Evolutionary conservation across 192 early-diverging fungal genomes (phyloP).

Genomic region (Rhizoclosmatium sp.): DNA sequence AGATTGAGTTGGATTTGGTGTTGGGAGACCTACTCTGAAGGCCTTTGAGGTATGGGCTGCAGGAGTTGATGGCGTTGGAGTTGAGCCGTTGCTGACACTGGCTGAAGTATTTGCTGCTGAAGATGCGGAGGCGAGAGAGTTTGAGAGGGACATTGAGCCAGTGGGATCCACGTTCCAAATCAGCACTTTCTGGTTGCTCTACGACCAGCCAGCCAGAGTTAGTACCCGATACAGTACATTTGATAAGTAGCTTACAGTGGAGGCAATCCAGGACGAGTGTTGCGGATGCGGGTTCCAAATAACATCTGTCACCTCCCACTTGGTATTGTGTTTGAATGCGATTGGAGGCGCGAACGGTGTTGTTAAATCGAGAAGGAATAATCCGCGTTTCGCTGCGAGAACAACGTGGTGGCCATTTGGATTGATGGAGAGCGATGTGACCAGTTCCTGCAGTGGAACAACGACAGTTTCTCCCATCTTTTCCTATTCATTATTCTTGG

Average conservation of each 20-base stretch:
- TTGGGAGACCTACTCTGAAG: background rate
- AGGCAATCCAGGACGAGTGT: slow-evolving; percentile 30
- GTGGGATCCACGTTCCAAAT: slow-evolving; percentile 31
- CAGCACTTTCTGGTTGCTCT: slow-evolving; percentile 41
- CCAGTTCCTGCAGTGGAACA: slow-evolving; percentile 15
- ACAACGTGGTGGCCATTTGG: slow-evolving; percentile 34
- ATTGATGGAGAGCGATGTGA: slow-evolving; percentile 34
- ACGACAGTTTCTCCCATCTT: background rate
- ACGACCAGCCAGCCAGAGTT: background rate
- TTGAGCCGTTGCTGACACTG: background rate
- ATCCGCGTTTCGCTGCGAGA: slow-evolving; percentile 35
- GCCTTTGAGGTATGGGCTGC: background rate
- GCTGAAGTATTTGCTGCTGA: background rate
- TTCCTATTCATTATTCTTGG: too few relatives aligned
- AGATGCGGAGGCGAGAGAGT: background rate
- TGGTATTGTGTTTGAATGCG: slow-evolving; percentile 38
- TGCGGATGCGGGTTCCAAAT: slow-evolving; percentile 32
- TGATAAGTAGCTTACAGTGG: slow-evolving; percentile 13
- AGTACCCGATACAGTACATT: background rate
- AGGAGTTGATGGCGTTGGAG: slow-evolving; percentile 1
- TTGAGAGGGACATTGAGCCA: slow-evolving; percentile 6
- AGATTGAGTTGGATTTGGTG: background rate
- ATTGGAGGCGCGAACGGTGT: slow-evolving; percentile 18
- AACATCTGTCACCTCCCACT: slow-evolving; percentile 39
- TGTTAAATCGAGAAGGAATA: slow-evolving; percentile 28